These are phyloP conservation scores for Pestalotiopsis sp. DNA, from an alignment of 2,329 filamentous ascomycete species.

Conservation along the genomic window DNA sequence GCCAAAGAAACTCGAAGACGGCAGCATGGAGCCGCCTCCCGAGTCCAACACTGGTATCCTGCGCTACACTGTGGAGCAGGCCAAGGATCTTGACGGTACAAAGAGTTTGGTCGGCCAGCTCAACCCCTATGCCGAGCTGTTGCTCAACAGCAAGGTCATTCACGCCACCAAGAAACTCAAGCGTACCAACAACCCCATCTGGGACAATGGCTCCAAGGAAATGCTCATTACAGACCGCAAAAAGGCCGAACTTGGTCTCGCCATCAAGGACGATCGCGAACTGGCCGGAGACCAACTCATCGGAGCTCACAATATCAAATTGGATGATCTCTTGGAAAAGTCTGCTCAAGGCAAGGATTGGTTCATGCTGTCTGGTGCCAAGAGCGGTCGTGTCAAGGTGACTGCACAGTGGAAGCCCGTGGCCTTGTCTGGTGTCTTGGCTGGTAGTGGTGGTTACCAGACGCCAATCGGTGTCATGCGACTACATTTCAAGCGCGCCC, in stretches of 20 bases:
- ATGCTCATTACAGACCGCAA: conserved; percentile 93
- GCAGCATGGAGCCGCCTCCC: conserved; percentile 76
- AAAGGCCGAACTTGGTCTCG: conserved; percentile 83
- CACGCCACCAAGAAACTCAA: conserved; percentile 91
- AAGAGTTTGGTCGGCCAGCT: conserved; percentile 91
- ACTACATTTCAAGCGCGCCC: conserved; percentile 83
- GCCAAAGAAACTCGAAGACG: conserved; percentile 69
- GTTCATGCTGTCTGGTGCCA: conserved; percentile 83
- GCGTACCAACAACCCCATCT: conserved; percentile 96
- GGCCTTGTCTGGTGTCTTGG: conserved; percentile 73
- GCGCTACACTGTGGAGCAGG: conserved; percentile 90
- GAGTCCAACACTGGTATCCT: conserved; percentile 93
- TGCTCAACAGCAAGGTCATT: conserved; percentile 90
- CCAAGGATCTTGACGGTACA: conserved; percentile 89
- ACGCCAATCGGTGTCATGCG: conserved; percentile 95
- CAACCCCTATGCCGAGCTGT: conserved; percentile 84
- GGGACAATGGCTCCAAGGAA: conserved; percentile 90
- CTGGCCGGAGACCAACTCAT: conserved; percentile 79
- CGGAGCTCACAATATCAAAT: conserved; percentile 91
- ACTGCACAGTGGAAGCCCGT: conserved; percentile 95
- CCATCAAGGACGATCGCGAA: conserved; percentile 94
- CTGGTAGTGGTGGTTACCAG: conserved; percentile 83
- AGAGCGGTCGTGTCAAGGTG: conserved; percentile 86
- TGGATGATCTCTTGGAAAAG: conserved; percentile 88
- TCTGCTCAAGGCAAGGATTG: conserved; percentile 94